Evolutionary conservation across 768 basidiomycete genomes (phyloP).

Genomic region (Pisolithus microcarpus): DNA sequence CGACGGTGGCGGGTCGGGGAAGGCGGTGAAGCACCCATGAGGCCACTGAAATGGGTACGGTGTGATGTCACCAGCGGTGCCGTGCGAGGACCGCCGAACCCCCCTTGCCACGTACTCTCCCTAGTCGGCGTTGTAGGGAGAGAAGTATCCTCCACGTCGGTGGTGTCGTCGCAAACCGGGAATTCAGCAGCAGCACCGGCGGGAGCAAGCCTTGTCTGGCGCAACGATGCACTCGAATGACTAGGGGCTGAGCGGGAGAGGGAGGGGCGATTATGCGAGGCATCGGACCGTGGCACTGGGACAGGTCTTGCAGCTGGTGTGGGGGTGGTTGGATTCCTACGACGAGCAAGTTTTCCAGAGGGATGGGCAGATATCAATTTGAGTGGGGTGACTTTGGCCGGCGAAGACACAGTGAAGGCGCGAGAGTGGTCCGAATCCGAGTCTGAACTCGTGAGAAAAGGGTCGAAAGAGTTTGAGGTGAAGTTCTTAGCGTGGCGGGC

Average conservation of each 20-base stretch:
- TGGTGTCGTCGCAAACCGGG: conserved; percentile 70
- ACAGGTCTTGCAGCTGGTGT: conserved; percentile 38
- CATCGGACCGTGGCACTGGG: conserved; percentile 37
- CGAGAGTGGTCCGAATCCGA: conserved; percentile 32
- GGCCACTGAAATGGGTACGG: conserved; percentile 34
- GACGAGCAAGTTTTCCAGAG: conserved; percentile 51
- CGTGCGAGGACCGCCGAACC: conserved; percentile 41
- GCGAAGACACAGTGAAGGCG: conserved; percentile 28
- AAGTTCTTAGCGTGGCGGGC: conserved; percentile 25
- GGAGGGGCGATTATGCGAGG: conserved; percentile 15
- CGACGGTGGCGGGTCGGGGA: conserved; percentile 44
- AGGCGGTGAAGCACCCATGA: conserved; percentile 30
- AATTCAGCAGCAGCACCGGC: conserved; percentile 36
- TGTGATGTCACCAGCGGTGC: conserved; percentile 39
- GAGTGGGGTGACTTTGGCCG: conserved; percentile 7
- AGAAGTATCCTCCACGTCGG: conserved; percentile 38
- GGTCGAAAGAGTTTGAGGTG: conserved; percentile 36
- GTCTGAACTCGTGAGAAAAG: conserved; percentile 43
- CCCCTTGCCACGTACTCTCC: conserved; percentile 26
- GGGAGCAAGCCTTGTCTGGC: conserved; percentile 27
- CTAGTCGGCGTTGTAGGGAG: conserved; percentile 53
- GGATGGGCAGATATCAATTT: conserved; percentile 39
- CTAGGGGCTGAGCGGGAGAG: conserved; percentile 50
- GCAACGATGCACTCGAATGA: conserved; percentile 27
- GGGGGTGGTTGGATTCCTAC: conserved; percentile 41